Evolutionary conservation across 2,329 filamentous ascomycete species (phyloP), one percentile per base, ranked within the genome.

Genomic region (Beauveria medogensis): DNA sequence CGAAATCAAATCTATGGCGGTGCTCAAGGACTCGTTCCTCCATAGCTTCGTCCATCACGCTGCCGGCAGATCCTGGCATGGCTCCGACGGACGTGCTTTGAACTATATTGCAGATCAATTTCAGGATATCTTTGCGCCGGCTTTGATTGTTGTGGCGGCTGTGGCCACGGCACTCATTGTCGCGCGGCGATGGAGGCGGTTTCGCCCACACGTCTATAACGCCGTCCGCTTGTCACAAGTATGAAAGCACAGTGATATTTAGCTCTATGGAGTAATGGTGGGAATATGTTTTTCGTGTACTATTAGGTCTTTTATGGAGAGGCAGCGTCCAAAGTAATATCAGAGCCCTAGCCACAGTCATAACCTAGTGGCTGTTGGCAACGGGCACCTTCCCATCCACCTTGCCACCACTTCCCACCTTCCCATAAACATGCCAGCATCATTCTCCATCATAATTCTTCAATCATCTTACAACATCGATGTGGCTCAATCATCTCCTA

Each of bases 61-160:
- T 3, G 67, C 66, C 0, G 67, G 66, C 2, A 54, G 67, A n/a
- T 67, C 63, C 5, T 68, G 67, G 67, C 67, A 68, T 22, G 63
- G 65, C 0, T 61, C 65, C 1, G 67, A 68, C 24, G 67, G 67
- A 0, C 63, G 41, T 3, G 14, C 58, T 1, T 37, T 68, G 30
- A 68, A 68, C n/a, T 68, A 63, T 22, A 30, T 67, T 5, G 64
- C 62, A 3, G 67, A 68, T 28, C 52, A 66, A 26, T 20, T 62
- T 37, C 50, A 16, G 2, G 24, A 30, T 1, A 47, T 47, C 8
- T 3, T 61, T n/a, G 18, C 37, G 3, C 40, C 44, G 6, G 16
- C 46, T 20, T 10, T 51, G 8, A 1, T 52, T 12, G 43, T 50
- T 14, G 9, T 40, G 1, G 24, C 40, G 10, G 22, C 55, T 20